Base-by-base conservation (phyloP, 495 filamentous ascomycete genomes). In the Massariosphaeria phaeospora region DNA sequence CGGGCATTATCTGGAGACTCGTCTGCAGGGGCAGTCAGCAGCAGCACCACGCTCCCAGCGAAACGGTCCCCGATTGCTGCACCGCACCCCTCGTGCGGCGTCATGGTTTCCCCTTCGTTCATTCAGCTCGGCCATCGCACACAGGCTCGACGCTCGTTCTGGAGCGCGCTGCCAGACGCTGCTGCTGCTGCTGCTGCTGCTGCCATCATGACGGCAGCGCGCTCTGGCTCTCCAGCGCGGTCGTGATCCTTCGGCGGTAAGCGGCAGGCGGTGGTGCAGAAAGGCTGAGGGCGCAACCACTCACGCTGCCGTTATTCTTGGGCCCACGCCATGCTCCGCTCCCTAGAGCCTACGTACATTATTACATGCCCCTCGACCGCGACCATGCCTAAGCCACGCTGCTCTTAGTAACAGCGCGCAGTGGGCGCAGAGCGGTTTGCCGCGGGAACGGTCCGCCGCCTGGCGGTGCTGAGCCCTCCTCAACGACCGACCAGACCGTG, bases 391-490 rank as follows among this genome's bases (percentile, higher is more conserved):
- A 52, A 58, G 55, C 55, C 55, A 58, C 56, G 26, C 56, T 41
- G 34, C 40, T 53, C 56, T 53, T 54, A 59, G 56, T 29, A 53
- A 52, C 41, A 20, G 36, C 25, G 45, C 15, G 30, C 33, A 9
- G n/a, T 34, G 41, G 44, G 48, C 20, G 53, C 39, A 25, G 24
- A 13, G 27, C 49, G 54, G 54, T 42, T 46, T 60, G 35, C 42
- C 35, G 57, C 57, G 57, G 57, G 57, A 60, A 54, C 57, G 57
- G 57, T 54, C 57, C 57, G 57, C 42, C 43, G 56, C 34, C 56
- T 59, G 56, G 56, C 48, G 43, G 20, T 41, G 56, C 34, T 40
- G 27, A 17, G 27, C 18, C 33, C 38, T 40, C 17, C 24, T 21
- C 17, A 10, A 17, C 38, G 18, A 17, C 38, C 53, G 50, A 15